These are phyloP conservation scores for Oenanthe sinensis DNA, from an alignment of 129 eudicot genomes.

Conservation along the genomic window DNA sequence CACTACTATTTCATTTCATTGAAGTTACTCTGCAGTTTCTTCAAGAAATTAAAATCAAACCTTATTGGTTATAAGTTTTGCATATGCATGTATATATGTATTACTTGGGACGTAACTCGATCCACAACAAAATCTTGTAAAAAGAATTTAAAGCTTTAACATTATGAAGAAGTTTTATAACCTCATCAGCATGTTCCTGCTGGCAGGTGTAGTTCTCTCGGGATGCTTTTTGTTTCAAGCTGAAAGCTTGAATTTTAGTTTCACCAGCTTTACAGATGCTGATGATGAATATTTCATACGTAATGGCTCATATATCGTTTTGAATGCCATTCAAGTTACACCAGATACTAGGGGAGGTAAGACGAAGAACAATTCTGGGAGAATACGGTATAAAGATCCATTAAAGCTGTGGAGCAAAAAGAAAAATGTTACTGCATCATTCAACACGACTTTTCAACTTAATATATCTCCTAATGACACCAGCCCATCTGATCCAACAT, in stretches of 20 bases:
- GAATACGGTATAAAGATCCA: conserved; percentile 1
- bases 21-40: too few relatives aligned
- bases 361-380: neutral
- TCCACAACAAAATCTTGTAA: neutral
- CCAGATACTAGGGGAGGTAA: neutral
- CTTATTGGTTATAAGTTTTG: too few relatives aligned
- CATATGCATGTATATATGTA: too few relatives aligned
- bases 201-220: neutral
- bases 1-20: too few relatives aligned
- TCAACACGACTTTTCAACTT: conserved; percentile 17
- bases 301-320: neutral
- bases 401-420: conserved; percentile 11
- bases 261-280: neutral
- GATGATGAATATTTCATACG: neutral
- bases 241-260: conserved; percentile 3
- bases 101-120: neutral
- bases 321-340: conserved; percentile 15
- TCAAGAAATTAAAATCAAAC: too few relatives aligned
- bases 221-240: neutral
- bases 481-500: neutral
- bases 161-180: neutral
- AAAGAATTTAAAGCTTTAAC: neutral
- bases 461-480: neutral
- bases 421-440: conserved; percentile 6
- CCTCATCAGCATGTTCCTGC: neutral